Conservation (phyloP, 202 grass and related monocot genomes). For the Thinopyrum obtusiflorum region DNA sequence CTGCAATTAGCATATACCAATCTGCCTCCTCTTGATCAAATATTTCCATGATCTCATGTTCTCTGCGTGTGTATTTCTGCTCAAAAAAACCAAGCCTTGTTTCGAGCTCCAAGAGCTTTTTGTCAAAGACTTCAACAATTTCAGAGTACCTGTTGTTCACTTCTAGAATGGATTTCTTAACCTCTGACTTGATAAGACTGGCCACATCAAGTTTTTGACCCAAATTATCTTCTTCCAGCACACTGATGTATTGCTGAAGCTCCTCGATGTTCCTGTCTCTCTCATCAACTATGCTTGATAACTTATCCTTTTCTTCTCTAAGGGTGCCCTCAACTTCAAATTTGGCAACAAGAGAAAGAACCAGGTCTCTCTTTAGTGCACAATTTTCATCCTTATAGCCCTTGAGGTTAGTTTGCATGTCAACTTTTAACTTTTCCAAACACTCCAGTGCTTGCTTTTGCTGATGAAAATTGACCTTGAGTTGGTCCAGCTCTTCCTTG, state of each 20-base stretch:
- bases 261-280: constrained; percentile 46
- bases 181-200: constrained; percentile 51
- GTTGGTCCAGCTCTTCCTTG: constrained; percentile 35
- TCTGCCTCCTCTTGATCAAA: constrained; percentile 66
- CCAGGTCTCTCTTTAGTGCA: constrained; percentile 40
- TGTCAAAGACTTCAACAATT: constrained; percentile 46
- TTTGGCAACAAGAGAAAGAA: constrained; percentile 37
- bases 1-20: constrained; percentile 61
- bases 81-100: constrained; percentile 53
- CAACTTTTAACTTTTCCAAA: constrained; percentile 38
- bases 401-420: constrained; percentile 36
- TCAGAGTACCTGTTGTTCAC: constrained; percentile 44
- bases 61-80: constrained; percentile 42
- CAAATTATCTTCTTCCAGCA: constrained; percentile 60
- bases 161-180: constrained; percentile 43
- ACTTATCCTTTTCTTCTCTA: constrained; percentile 43
- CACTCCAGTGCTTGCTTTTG: constrained; percentile 37
- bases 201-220: constrained; percentile 46
- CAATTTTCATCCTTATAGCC: constrained; percentile 37
- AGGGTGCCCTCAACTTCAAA: constrained; percentile 30
- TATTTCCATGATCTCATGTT: constrained; percentile 42
- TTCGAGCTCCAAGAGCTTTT: constrained; percentile 59
- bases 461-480: constrained; percentile 27
- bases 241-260: constrained; percentile 41
- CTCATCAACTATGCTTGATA: constrained; percentile 45